A percentile compares a stretch with the other conserved stretches of the same genome.
These are phyloP conservation scores for Cenchrus americanus DNA, from an alignment of 176 grass and related monocot genomes.

Conservation along the genomic window DNA sequence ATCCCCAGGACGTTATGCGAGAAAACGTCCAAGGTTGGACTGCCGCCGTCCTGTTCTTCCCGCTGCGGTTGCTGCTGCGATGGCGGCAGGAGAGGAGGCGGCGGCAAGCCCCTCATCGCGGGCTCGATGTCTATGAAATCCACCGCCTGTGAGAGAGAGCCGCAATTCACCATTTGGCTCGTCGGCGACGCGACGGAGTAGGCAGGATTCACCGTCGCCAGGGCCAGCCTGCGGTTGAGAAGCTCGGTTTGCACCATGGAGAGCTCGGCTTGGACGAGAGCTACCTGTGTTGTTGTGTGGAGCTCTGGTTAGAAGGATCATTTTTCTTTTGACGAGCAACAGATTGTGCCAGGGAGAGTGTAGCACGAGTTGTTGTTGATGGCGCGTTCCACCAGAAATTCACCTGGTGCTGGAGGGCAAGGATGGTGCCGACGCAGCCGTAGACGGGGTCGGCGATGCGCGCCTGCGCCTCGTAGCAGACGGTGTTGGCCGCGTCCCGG, in stretches of 20 bases:
- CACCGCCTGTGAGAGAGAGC: slow-evolving; percentile 41
- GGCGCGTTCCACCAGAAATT: not conserved
- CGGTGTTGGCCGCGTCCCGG: slow-evolving; percentile 58
- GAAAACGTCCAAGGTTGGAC: slow-evolving; percentile 37
- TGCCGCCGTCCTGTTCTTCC: slow-evolving; percentile 17
- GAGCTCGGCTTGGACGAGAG: slow-evolving; percentile 66
- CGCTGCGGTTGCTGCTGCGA: slow-evolving; percentile 18
- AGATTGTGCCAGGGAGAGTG: too few relatives aligned
- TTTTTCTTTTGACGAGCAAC: not conserved
- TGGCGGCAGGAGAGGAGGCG: slow-evolving; percentile 23
- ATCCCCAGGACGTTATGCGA: not conserved
- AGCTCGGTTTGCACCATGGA: slow-evolving; percentile 58
- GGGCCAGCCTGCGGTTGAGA: slow-evolving; percentile 60
- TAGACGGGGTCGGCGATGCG: slow-evolving; percentile 81
- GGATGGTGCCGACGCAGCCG: slow-evolving; percentile 78
- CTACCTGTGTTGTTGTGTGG: slow-evolving; percentile 42
- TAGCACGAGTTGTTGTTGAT: too few relatives aligned
- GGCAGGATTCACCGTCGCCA: slow-evolving; percentile 50
- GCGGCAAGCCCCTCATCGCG: slow-evolving; percentile 24
- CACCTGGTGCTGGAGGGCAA: slow-evolving; percentile 77
- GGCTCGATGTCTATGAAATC: slow-evolving; percentile 54
- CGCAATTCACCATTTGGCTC: slow-evolving; percentile 51
- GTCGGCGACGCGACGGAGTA: slow-evolving; percentile 40
- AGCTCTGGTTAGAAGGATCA: not conserved
- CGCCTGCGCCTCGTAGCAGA: slow-evolving; percentile 87